Base-by-base conservation (phyloP, 2,329 filamentous ascomycete genomes). In the Camillea tinctor region DNA sequence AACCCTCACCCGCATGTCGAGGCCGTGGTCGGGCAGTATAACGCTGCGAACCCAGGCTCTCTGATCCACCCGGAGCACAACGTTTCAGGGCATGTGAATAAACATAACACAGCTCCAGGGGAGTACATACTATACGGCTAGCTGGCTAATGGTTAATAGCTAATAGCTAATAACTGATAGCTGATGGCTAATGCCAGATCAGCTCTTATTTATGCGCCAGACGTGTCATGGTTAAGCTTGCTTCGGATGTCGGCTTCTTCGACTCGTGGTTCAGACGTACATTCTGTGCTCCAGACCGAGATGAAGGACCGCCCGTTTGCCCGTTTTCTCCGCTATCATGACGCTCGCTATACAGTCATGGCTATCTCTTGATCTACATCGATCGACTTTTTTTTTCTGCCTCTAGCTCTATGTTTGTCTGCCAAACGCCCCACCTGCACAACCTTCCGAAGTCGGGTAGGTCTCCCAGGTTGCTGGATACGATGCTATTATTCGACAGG, bases 341-440 rank as follows among this genome's bases (percentile, higher is more conserved):
- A 44, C 36, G 36, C 36, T 44, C 36, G 36, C 36, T 44, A 44
- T 62, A 59, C 56, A 55, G 60, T 56, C 52, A 58, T 59, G 48
- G 44, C 52, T 57, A 52, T 54, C 59, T 44, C 20, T 52, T 61
- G 56, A 66, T 59, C 59, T 53, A 54, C 59, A 58, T 61, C 61
- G 62, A 65, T 64, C 62, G 56, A 54, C 57, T 49, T 19, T 54
- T 58, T 49, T 19, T 54, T 58, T 59, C 19, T 50, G 30, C 57
- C 60, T 54, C 55, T 55, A 61, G 53, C 63, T 60, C 60, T 60
- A 64, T 60, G 60, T 55, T 63, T 64, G 52, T 55, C 62, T 60
- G 60, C 60, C 60, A 65, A 61, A 59, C 62, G 68, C 66, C 66
- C 68, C 66, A 68, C 66, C 63, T 57, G 66, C 68, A 64, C 64